Base-by-base conservation (phyloP, 192 early-diverging fungal species). In the Backusella mclennaniae region DNA sequence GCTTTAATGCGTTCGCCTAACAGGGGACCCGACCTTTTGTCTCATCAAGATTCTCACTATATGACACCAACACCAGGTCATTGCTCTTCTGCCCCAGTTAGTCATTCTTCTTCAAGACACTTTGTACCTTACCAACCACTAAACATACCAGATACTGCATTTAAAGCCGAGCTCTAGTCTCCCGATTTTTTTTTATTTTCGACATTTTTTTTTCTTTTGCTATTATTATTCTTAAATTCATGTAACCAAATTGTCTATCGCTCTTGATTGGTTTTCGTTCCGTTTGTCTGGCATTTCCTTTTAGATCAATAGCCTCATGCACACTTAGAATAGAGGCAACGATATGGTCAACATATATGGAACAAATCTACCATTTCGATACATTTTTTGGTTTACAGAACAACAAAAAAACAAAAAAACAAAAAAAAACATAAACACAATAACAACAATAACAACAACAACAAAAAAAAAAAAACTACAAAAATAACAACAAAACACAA, bases 71-170 rank as follows among this genome's bases (percentile, higher is more conserved):
- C 36, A 53, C 29, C 63, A 67, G 21, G 29, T 3, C 59, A 39
- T 31, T 15, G 41, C 67, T 52, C 42, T 8, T 49, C 39, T 35
- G 35, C 75, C 44, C 7, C 19, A 44, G 21, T 67, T 5, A 7
- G 17, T 12, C 35, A 36, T 41, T 41, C 68, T 38, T 69, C 67
- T 38, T 69, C 68, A 71, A 49, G 70, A 41, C 70, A 49, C 8
- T 71, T 42, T 46, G 70, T 71, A 71, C 41, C 70, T 71, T 71
- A 36, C 9, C 39, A 71, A 41, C 70, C 70, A 44, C 41, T 71
- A 31, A 39, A 39, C 42, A 36, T 71, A 29, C 42, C 70, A 31
- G 70, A 71, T 26, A 71, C 42, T 71, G 17, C 70, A 71, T 71
- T 42, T 46, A 44, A 44, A 71, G 6, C 70, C 39, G 70, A 71